These are phyloP conservation scores for Artomyces pyxidatus DNA, from an alignment of 768 basidiomycete species.

Conservation along the genomic window DNA sequence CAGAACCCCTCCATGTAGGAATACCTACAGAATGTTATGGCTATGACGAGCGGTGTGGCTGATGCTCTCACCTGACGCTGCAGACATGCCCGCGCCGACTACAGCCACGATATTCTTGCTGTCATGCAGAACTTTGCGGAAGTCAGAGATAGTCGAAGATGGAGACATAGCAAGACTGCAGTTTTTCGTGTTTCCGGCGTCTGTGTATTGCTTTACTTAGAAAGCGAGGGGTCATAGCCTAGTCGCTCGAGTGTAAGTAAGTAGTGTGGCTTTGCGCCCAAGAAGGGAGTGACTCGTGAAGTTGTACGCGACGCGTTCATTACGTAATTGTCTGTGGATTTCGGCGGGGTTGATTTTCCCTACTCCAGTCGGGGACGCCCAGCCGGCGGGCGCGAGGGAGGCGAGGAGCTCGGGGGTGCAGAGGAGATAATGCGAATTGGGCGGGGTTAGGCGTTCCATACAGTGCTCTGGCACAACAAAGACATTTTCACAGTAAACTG, in stretches of 20 bases:
- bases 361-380: too few relatives aligned
- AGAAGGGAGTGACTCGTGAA: too few relatives aligned
- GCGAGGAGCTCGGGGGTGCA: conserved; percentile 31
- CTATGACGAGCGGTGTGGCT: not conserved
- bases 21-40: conserved; percentile 18
- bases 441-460: conserved; percentile 45
- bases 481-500: not conserved
- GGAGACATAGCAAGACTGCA: too few relatives aligned
- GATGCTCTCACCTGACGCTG: conserved; percentile 41
- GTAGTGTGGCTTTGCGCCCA: too few relatives aligned
- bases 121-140: conserved; percentile 3
- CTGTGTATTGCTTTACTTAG: too few relatives aligned
- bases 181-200: too few relatives aligned
- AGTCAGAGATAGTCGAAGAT: conserved; percentile 6
- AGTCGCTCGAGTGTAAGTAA: too few relatives aligned
- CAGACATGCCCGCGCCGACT: conserved; percentile 55
- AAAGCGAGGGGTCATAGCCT: too few relatives aligned
- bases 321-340: too few relatives aligned
- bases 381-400: conserved; percentile 22
- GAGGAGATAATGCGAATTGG: conserved; percentile 43
- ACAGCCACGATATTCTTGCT: conserved; percentile 31
- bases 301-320: too few relatives aligned
- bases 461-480: not conserved
- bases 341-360: too few relatives aligned
- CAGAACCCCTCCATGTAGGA: conserved; percentile 16